Evolutionary conservation across 2,329 filamentous ascomycete species (phyloP).

Genomic region (Neofusicoccum ribis): DNA sequence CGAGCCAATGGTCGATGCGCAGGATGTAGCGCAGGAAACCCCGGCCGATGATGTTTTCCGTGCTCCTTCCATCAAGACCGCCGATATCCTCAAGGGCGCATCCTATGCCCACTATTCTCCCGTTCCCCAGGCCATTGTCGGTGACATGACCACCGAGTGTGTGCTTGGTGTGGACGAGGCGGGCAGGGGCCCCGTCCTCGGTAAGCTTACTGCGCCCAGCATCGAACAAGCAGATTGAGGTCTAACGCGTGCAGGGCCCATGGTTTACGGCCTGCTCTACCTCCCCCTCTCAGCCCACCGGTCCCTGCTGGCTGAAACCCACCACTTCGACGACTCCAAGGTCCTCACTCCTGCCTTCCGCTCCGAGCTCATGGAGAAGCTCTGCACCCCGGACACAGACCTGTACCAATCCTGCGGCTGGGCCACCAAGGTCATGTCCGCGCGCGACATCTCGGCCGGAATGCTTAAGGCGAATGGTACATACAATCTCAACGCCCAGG

Average conservation of each 20-base stretch:
- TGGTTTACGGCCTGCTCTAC: conserved; percentile 73
- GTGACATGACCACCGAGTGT: conserved; percentile 59
- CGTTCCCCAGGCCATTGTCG: conserved; percentile 41
- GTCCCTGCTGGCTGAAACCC: conserved; percentile 71
- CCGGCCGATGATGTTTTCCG: conserved; percentile 45
- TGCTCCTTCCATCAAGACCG: conserved; percentile 47
- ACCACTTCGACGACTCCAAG: conserved; percentile 96
- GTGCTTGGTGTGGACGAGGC: conserved; percentile 91
- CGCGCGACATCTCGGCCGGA: conserved; percentile 75
- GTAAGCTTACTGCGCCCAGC: conserved; percentile 43
- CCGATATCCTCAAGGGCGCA: conserved; percentile 42
- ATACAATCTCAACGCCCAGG: conserved; percentile 96
- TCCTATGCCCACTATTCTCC: conserved; percentile 52
- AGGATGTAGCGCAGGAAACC: conserved; percentile 38
- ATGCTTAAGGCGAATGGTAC: conserved; percentile 66
- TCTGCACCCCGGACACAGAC: conserved; percentile 66
- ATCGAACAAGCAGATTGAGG: background rate
- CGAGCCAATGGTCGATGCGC: conserved; percentile 26
- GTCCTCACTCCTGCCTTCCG: conserved; percentile 80
- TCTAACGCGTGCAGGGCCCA: conserved; percentile 49
- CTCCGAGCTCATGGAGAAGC: conserved; percentile 66
- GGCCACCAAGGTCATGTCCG: conserved; percentile 79
- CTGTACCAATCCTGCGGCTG: conserved; percentile 72
- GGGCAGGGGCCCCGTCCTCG: conserved; percentile 89
- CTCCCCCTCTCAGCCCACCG: conserved; percentile 64